Base-by-base conservation (phyloP, 1,284 basidiomycete genomes). In the Kalmanozyma brasiliensis region DNA sequence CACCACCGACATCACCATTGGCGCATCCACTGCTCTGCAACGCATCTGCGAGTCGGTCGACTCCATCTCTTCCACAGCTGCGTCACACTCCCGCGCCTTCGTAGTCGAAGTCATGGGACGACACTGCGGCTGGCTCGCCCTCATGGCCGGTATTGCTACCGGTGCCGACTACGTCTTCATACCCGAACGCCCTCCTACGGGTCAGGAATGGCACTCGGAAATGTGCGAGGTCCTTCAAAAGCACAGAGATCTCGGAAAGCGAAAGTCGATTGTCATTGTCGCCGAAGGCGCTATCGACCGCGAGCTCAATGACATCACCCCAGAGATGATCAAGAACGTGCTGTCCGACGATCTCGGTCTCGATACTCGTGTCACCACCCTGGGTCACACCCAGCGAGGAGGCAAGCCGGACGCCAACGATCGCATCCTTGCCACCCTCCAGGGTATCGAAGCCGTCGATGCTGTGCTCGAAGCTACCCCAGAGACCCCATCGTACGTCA, bases 51-150 rank as follows among this genome's bases (percentile, higher is more conserved):
- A 98, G 83, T 89, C 94, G 16, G 92, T 99, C 82, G 95, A 99
- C 83, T 94, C 93, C 66, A 98, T 99, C 84, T 95, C 94, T 70
- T 95, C 94, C 8, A 98, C 95, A 1, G 95, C 95, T 11, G 89
- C 88, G 56, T 95, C 93, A 49, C 95, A 99, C 83, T 96, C 93
- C 14, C 88, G 96, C 69, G 96, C 96, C 0, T 99, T 99, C 83
- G 95, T 98, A 44, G 87, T 99, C 30, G 96, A 98, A 82, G 95
- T 98, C 64, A 99, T 98, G 96, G 96, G 96, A 23, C 86, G 95
- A 45, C 92, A 98, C 81, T 98, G 96, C 82, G 96, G 96, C 32
- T 98, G 94, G 96, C 86, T 98, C 23, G 94, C 95, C 1, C 85
- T 98, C 35, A 87, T 94, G 82, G 94, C 94, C 8, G 94, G 92